phyloP scores from a whole-genome alignment of 306 rosid species.

The Glycyrrhiza uralensis region DNA sequence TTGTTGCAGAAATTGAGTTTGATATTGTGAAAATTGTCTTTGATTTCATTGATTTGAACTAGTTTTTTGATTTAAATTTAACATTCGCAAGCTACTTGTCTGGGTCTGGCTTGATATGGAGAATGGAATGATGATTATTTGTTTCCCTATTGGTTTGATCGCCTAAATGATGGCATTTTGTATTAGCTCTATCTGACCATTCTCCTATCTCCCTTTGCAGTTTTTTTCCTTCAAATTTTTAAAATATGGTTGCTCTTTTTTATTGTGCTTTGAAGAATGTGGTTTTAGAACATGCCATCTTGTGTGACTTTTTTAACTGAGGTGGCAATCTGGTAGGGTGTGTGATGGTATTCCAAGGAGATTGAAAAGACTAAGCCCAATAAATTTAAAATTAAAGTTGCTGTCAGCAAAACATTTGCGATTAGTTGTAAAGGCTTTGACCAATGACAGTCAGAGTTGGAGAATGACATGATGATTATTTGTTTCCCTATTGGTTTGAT shows the following conservation, averaged over 20 bases:
- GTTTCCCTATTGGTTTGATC: conserved; percentile 47
- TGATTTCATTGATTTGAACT: neutral
- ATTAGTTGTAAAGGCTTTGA: too few species aligned
- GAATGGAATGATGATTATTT: conserved; percentile 31
- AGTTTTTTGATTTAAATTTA: neutral
- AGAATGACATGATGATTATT: conserved; percentile 35
- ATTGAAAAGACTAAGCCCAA: too few species aligned
- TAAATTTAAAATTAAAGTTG: too few species aligned
- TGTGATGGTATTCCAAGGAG: too few species aligned
- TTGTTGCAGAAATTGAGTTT: neutral
- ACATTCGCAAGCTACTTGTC: neutral
- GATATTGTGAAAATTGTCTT: neutral
- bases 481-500: conserved; percentile 50
- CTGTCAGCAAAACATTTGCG: too few species aligned
- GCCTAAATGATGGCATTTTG: conserved; percentile 41
- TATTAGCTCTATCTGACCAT: conserved; percentile 50
- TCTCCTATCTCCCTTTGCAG: neutral
- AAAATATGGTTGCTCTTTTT: neutral
- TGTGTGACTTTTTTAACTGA: too few species aligned
- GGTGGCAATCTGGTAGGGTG: too few species aligned
- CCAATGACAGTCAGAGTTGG: neutral
- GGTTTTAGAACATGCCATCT: too few species aligned
- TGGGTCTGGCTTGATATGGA: conserved; percentile 3
- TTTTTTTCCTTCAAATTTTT: neutral
- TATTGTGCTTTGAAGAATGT: neutral